Conservation (phyloP, 2,329 filamentous ascomycete genomes). For the Parastagonospora nodorum region DNA sequence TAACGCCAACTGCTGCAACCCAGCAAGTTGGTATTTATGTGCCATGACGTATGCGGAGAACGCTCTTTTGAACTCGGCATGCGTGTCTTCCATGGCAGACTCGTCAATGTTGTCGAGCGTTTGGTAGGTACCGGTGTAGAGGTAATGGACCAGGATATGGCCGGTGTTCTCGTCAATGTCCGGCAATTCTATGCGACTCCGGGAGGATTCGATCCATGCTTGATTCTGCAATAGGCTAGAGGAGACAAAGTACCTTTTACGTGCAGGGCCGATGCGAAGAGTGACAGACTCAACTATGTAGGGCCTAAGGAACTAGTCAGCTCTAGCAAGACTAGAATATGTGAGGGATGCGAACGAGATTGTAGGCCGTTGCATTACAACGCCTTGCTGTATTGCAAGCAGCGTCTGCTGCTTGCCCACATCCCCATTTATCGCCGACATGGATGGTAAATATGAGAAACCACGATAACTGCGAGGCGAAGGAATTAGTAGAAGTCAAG, state of each 20-base stretch:
- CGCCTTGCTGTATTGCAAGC: too few species aligned
- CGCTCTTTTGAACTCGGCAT: slow-evolving; percentile 20
- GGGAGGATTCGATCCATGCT: background rate
- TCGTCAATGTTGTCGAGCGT: background rate
- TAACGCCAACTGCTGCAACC: slow-evolving; percentile 14
- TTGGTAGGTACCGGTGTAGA: background rate
- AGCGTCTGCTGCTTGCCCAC: too few species aligned
- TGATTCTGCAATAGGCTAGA: background rate
- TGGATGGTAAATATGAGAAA: too few species aligned
- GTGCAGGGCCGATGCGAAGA: background rate
- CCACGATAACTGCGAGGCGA: too few species aligned
- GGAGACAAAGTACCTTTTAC: background rate
- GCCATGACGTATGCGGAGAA: slow-evolving; percentile 16
- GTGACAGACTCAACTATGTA: background rate
- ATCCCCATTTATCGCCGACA: too few species aligned
- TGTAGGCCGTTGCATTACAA: too few species aligned
- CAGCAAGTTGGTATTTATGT: slow-evolving; percentile 10
- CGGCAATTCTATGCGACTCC: background rate
- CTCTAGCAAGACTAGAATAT: too few species aligned
- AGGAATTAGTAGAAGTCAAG: too few species aligned
- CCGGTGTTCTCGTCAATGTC: background rate
- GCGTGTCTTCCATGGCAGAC: background rate
- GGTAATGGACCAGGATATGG: background rate
- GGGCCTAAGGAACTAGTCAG: background rate
- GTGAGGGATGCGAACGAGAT: too few species aligned